These are phyloP conservation scores for Sisymbrium irio DNA, from an alignment of 345 rosid species.

Conservation along the genomic window DNA sequence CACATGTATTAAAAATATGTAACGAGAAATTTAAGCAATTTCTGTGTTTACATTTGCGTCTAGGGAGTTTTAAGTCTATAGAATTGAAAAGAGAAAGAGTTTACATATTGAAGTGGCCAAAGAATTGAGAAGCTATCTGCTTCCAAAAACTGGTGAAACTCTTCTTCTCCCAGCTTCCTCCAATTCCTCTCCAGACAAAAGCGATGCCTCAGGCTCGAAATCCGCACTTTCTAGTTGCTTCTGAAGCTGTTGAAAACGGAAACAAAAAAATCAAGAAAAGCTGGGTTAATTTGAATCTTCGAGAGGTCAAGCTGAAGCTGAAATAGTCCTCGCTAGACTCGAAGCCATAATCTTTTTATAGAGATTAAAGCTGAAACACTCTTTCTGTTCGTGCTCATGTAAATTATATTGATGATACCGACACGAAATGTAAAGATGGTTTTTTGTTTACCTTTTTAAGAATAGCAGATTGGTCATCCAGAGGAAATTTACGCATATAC, in stretches of 20 bases:
- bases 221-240: constrained; percentile 53
- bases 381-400: neutral
- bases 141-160: constrained; percentile 59
- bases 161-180: constrained; percentile 61
- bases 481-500: constrained; percentile 63
- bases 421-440: neutral
- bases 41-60: neutral
- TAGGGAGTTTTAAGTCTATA: neutral
- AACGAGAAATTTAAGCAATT: neutral
- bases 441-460: constrained; percentile 51
- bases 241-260: constrained; percentile 46
- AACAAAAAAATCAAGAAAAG: neutral
- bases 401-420: neutral
- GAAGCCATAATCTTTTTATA: neutral
- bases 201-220: constrained; percentile 53
- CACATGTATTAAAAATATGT: neutral
- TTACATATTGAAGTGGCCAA: neutral
- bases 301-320: neutral
- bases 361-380: neutral
- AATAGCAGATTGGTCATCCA: constrained; percentile 69
- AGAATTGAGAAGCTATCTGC: constrained; percentile 12
- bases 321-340: neutral
- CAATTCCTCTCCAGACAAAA: constrained; percentile 58
- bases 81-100: neutral
- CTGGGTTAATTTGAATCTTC: neutral